These are phyloP conservation scores for Erysiphe pisi DNA, from an alignment of 2,329 filamentous ascomycete species.

Conservation along the genomic window DNA sequence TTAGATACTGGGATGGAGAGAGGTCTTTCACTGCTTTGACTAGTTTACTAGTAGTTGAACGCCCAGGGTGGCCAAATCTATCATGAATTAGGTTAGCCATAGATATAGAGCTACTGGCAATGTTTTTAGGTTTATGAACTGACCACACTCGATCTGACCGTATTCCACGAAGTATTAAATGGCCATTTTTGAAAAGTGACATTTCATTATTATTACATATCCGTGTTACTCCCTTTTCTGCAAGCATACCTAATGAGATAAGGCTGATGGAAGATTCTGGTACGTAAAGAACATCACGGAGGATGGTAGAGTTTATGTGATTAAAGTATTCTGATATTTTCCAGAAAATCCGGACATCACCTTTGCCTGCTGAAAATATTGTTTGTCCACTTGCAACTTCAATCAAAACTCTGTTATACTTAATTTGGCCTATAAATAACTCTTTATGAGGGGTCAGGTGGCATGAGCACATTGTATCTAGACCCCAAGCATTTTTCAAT, in stretches of 20 bases:
- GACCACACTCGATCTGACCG: neutral
- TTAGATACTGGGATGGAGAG: neutral
- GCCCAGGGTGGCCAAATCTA: neutral
- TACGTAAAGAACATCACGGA: neutral
- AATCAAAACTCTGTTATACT: neutral
- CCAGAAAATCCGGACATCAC: neutral
- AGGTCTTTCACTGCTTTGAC: too few species aligned
- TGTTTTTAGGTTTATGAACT: neutral
- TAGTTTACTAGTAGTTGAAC: too few species aligned
- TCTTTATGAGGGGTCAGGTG: neutral
- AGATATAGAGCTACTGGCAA: neutral
- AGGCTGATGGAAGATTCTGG: neutral
- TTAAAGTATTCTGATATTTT: neutral
- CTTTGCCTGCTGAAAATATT: neutral
- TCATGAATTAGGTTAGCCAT: neutral
- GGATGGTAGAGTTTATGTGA: neutral
- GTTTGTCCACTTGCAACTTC: neutral
- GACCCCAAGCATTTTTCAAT: neutral
- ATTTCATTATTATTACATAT: neutral
- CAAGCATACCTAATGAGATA: neutral
- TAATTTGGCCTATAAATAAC: neutral
- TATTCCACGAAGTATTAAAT: neutral
- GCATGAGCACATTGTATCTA: neutral
- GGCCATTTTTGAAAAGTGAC: neutral
- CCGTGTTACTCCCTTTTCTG: neutral